A percentile compares a stretch with the other conserved stretches of the same genome.
These are phyloP conservation scores for Salvia rosmarinus DNA, from an alignment of 257 asterid species.

Conservation along the genomic window DNA sequence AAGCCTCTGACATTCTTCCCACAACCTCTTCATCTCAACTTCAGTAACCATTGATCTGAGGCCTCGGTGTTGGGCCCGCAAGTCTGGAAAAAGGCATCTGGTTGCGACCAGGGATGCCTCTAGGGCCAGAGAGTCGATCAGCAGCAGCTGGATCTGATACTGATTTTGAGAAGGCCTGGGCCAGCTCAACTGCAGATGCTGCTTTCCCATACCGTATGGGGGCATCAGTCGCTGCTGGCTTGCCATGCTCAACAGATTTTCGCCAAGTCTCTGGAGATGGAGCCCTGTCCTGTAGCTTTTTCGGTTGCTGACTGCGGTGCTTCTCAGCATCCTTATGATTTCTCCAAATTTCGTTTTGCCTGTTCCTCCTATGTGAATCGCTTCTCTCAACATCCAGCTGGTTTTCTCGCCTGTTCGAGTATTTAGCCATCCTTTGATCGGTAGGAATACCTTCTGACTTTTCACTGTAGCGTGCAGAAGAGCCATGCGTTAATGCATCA, in stretches of 20 bases:
- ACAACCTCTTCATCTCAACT: neutral
- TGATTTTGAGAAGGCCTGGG: constrained; percentile 84
- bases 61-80: constrained; percentile 73
- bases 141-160: constrained; percentile 57
- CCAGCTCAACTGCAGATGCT: constrained; percentile 92
- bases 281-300: constrained; percentile 62
- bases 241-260: constrained; percentile 60
- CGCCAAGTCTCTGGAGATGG: constrained; percentile 97
- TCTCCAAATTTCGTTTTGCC: constrained; percentile 65
- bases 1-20: neutral
- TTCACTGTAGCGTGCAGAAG: constrained; percentile 47
- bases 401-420: constrained; percentile 67
- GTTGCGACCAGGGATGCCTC: constrained; percentile 60
- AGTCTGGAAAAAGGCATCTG: constrained; percentile 84
- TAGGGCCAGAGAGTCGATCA: constrained; percentile 55
- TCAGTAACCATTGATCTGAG: constrained; percentile 92
- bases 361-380: constrained; percentile 62
- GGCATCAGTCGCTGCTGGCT: no score
- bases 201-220: constrained; percentile 67
- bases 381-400: constrained; percentile 55
- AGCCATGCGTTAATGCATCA: constrained; percentile 42
- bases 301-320: constrained; percentile 53
- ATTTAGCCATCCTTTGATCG: constrained; percentile 51
- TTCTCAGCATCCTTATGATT: constrained; percentile 59
- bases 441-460: constrained; percentile 45